Conservation (phyloP, 306 rosid genomes). For the Acacia confusa region DNA sequence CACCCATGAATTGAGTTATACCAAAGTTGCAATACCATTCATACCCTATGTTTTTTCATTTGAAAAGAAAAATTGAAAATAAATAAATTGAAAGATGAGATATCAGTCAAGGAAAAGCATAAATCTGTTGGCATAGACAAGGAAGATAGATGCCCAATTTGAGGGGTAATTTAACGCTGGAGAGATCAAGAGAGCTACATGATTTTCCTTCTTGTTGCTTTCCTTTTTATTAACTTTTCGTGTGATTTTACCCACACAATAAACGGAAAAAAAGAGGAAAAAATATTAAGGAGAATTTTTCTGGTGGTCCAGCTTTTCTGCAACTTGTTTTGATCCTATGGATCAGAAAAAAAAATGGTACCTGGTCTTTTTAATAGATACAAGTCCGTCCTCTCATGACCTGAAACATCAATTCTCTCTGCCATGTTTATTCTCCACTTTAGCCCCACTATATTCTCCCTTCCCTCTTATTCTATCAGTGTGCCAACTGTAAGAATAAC, state of each 20-base stretch:
- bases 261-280: not conserved
- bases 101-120: not conserved
- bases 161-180: not conserved
- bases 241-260: not conserved
- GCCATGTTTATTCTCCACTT: not conserved
- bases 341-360: not conserved
- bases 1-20: not conserved
- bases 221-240: not conserved
- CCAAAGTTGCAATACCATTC: not conserved
- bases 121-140: not conserved
- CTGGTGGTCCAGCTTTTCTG: slow-evolving; percentile 8
- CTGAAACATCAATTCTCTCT: not conserved
- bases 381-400: not conserved
- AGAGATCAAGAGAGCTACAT: not conserved
- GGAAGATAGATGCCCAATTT: not conserved
- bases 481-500: not conserved
- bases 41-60: too few species aligned
- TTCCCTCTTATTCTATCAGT: not conserved
- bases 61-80: not conserved
- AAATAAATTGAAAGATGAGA: not conserved
- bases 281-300: slow-evolving; percentile 7
- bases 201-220: not conserved
- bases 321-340: not conserved
- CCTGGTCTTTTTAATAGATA: not conserved
- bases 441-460: not conserved